Percentiles rank a stretch among this genome's conserved stretches.
These are phyloP conservation scores for Gomphus bonarii DNA, from an alignment of 1,284 basidiomycete species.

Conservation along the genomic window DNA sequence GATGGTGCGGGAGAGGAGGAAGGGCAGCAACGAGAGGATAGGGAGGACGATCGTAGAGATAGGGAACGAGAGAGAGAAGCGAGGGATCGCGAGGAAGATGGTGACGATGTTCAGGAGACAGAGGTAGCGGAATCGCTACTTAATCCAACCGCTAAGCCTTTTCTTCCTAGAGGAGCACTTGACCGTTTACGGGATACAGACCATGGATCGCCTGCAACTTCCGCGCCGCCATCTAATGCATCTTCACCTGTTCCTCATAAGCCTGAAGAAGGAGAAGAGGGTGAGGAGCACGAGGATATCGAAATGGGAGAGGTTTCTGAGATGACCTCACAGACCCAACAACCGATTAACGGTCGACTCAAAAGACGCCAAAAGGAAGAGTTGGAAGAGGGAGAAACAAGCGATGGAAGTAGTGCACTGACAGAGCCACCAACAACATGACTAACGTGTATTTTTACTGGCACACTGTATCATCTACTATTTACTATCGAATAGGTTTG, in stretches of 20 bases:
- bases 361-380: conserved; percentile 56
- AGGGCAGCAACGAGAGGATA: conserved; percentile 15
- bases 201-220: conserved; percentile 16
- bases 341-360: conserved; percentile 33
- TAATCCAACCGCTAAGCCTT: conserved; percentile 26
- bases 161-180: conserved; percentile 20
- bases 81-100: conserved; percentile 21
- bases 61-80: conserved; percentile 30
- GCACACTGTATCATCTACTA: conserved; percentile 9
- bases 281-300: conserved; percentile 49
- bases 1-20: conserved; percentile 18
- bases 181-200: conserved; percentile 13
- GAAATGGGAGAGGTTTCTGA: conserved; percentile 83
- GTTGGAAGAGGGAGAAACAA: conserved; percentile 75
- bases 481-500: conserved; percentile 21
- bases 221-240: conserved; percentile 21
- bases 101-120: conserved; percentile 17
- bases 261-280: conserved; percentile 20
- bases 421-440: conserved; percentile 54
- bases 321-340: conserved; percentile 15
- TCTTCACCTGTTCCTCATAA: conserved; percentile 11
- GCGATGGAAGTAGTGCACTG: conserved; percentile 62
- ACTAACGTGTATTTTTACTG: conserved; percentile 7
- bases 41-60: conserved; percentile 23
- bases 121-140: conserved; percentile 26